Conservation (phyloP, 495 filamentous ascomycete species). For the Talaromyces ruber region DNA sequence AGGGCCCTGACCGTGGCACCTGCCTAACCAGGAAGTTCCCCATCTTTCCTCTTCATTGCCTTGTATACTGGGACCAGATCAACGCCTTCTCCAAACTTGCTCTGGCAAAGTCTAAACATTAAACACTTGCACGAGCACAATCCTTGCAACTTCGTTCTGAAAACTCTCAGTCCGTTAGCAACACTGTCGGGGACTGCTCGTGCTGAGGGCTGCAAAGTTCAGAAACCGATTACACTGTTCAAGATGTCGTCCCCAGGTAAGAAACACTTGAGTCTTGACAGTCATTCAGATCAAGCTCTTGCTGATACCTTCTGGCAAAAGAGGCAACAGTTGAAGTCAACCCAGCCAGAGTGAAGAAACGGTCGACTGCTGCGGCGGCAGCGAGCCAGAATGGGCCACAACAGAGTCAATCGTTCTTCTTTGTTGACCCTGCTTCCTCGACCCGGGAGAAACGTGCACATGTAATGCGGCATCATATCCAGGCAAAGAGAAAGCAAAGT, state of each 20-base stretch:
- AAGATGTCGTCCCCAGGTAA: slow-evolving; percentile 2
- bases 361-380: background rate
- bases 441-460: slow-evolving; percentile 39
- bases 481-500: slow-evolving; percentile 33
- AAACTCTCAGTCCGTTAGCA: background rate
- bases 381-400: background rate
- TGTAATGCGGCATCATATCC: slow-evolving; percentile 43
- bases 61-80: background rate
- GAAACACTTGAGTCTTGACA: background rate
- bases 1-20: background rate
- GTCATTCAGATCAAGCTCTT: background rate
- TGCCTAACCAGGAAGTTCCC: background rate
- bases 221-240: background rate
- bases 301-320: background rate
- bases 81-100: background rate
- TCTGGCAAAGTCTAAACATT: background rate
- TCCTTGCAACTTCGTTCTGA: background rate
- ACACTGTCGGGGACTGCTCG: background rate
- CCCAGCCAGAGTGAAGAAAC: background rate
- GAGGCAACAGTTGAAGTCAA: background rate
- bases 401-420: slow-evolving; percentile 29
- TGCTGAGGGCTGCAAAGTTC: background rate
- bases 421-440: slow-evolving; percentile 35
- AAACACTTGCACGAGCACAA: background rate
- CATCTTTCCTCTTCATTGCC: background rate